A percentile compares a stretch with the other conserved stretches of the same genome.
Evolutionary conservation across 208 protist species (phyloP).

Genomic region (Sergeia podlipaevii): DNA sequence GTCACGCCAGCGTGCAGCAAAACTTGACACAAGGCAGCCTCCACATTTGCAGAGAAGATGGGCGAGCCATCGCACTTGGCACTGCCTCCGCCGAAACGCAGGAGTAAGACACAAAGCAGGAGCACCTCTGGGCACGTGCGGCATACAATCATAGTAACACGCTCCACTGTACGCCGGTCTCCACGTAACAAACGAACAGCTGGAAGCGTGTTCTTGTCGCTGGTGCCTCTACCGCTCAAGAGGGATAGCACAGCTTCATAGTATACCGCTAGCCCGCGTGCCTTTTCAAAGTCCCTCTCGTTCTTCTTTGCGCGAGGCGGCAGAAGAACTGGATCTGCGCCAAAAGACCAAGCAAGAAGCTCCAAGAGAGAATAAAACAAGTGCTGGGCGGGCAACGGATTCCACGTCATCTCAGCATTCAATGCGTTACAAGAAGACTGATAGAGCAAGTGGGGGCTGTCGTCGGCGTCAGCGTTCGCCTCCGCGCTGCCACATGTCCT

Average conservation of each 20-base stretch:
- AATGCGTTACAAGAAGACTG: no score
- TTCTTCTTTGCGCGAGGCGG: no score
- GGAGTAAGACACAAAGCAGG: constrained; percentile 11
- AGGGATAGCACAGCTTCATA: no score
- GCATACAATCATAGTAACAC: constrained; percentile 19
- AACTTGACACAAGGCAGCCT: constrained; percentile 2
- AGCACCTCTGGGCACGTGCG: constrained; percentile 24
- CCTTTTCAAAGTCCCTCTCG: no score
- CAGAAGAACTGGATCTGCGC: not conserved
- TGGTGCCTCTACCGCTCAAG: no score
- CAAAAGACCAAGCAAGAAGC: constrained; percentile 29
- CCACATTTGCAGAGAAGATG: not conserved
- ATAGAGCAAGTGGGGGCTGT: not conserved
- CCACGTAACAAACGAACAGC: no score
- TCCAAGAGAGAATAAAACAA: constrained; percentile 59
- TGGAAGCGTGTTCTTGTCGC: no score
- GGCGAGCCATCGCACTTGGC: not conserved
- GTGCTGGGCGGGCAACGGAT: constrained; percentile 28
- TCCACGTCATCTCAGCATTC: constrained; percentile 18
- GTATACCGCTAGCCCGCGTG: no score
- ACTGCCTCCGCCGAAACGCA: constrained; percentile 3
- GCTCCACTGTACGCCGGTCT: constrained; percentile 14
- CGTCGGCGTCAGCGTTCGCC: no score
- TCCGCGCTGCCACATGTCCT: no score
- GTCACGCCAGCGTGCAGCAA: constrained; percentile 1